phyloP scores from a whole-genome alignment of 1,284 basidiomycete species.

The Ustanciosporium gigantosporum region DNA sequence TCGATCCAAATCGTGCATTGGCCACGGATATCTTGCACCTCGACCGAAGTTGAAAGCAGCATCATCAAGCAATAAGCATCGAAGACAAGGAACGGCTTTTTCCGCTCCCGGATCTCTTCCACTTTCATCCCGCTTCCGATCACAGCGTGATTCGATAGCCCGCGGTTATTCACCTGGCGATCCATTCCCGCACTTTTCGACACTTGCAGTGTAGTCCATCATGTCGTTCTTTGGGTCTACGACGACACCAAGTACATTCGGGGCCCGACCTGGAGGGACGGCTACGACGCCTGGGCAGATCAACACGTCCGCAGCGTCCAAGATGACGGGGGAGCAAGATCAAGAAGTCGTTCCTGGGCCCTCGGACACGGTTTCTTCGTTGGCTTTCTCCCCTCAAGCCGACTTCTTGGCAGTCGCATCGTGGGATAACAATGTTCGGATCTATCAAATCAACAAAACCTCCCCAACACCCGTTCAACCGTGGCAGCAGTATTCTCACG shows the following conservation, averaged over 20 bases:
- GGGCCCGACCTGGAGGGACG: constrained; percentile 15
- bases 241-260: constrained; percentile 44
- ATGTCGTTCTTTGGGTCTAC: constrained; percentile 53
- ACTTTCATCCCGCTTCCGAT: too few species aligned
- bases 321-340: constrained; percentile 63
- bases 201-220: too few species aligned
- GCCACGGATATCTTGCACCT: too few species aligned
- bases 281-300: constrained; percentile 31
- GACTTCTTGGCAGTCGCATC: constrained; percentile 62
- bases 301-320: constrained; percentile 39
- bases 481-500: constrained; percentile 70
- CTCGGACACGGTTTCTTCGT: constrained; percentile 58
- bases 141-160: too few species aligned
- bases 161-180: too few species aligned
- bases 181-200: too few species aligned
- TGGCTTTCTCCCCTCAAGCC: constrained; percentile 61
- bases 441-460: constrained; percentile 67
- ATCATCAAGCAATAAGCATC: too few species aligned
- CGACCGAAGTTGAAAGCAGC: too few species aligned
- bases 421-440: constrained; percentile 63
- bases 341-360: constrained; percentile 69
- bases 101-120: too few species aligned
- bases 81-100: too few species aligned
- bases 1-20: too few species aligned
- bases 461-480: constrained; percentile 73